Evolutionary conservation across 257 asterid genomes (phyloP).

Genomic region (Salvia rosmarinus): DNA sequence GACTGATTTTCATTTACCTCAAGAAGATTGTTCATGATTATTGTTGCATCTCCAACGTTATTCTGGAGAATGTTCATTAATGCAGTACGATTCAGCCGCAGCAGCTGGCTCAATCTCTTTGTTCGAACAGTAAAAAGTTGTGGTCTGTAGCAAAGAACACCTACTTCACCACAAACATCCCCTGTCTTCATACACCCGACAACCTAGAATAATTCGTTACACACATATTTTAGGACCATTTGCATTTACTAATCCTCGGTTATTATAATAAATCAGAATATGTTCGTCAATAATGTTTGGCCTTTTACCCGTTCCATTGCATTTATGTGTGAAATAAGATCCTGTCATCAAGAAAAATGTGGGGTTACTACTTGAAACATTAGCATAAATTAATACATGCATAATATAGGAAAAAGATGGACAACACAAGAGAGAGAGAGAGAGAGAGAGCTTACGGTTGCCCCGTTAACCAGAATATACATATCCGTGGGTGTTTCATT

Average conservation of each 20-base stretch:
- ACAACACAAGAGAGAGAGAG: not conserved
- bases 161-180: conserved; percentile 73
- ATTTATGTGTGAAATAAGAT: conserved; percentile 50
- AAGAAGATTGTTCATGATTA: conserved; percentile 80
- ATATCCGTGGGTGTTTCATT: conserved; percentile 79
- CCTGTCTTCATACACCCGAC: conserved; percentile 62
- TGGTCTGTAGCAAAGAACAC: conserved; percentile 83
- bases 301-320: conserved; percentile 56
- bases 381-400: not conserved
- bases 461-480: conserved; percentile 65
- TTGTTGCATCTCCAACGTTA: conserved; percentile 79
- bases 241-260: conserved; percentile 4
- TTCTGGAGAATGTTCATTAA: conserved; percentile 72
- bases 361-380: conserved; percentile 13
- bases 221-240: conserved; percentile 18
- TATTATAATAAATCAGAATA: not conserved
- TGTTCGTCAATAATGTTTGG: conserved; percentile 6
- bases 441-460: conserved; percentile 55
- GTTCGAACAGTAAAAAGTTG: conserved; percentile 72
- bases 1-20: no score
- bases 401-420: not conserved
- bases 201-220: conserved; percentile 40
- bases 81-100: conserved; percentile 69
- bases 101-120: conserved; percentile 74
- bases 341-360: conserved; percentile 53